These are phyloP conservation scores for Pseudognaphalium luteoalbum DNA, from an alignment of 129 eudicot species.

Conservation along the genomic window DNA sequence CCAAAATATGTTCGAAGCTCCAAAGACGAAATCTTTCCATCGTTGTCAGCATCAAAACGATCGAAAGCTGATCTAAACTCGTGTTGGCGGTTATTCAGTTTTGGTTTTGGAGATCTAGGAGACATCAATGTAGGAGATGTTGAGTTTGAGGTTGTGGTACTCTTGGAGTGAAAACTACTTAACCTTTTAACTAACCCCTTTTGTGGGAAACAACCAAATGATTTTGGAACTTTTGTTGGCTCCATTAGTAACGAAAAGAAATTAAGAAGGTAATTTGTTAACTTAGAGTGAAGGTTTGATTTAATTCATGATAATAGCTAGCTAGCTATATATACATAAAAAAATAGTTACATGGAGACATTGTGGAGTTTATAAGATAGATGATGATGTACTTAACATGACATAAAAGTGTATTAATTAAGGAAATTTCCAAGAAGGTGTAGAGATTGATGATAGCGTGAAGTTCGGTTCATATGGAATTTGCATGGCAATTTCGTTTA, in stretches of 20 bases:
- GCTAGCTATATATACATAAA: not conserved
- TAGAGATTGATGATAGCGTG: conserved; percentile 17
- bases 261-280: not conserved
- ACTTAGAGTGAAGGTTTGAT: not conserved
- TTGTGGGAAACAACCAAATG: conserved; percentile 48
- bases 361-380: not conserved
- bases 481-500: conserved; percentile 66
- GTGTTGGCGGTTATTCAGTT: conserved; percentile 22
- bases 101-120: conserved; percentile 37
- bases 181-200: conserved; percentile 39
- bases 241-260: conserved; percentile 29
- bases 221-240: conserved; percentile 32
- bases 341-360: not conserved
- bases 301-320: too few relatives aligned
- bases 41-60: conserved; percentile 55
- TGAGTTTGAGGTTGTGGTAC: conserved; percentile 27
- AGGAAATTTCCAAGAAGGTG: not conserved
- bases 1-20: conserved; percentile 61
- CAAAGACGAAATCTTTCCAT: conserved; percentile 68
- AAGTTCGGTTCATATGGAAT: conserved; percentile 43
- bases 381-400: not conserved
- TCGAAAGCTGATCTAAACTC: conserved; percentile 54
- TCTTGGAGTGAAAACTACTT: conserved; percentile 33
- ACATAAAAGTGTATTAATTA: not conserved
- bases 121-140: conserved; percentile 33